These are phyloP conservation scores for Lasiosphaeriaceae sp. DNA, from an alignment of 495 filamentous ascomycete species.

Conservation along the genomic window DNA sequence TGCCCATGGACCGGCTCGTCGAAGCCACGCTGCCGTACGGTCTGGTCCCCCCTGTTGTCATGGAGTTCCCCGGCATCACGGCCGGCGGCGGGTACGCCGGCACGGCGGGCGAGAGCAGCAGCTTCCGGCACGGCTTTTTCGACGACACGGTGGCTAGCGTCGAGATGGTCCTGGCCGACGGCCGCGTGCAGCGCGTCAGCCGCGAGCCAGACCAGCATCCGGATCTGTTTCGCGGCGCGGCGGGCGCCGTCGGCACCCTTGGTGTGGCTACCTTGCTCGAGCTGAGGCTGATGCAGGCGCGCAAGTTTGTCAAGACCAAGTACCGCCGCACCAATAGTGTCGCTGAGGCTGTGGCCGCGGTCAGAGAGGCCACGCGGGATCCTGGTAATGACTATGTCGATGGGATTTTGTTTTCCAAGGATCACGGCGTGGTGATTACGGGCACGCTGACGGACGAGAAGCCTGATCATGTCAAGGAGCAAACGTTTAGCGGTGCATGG, in stretches of 20 bases:
- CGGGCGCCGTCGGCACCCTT: constrained; percentile 54
- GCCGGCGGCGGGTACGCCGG: constrained; percentile 60
- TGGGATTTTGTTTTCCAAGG: constrained; percentile 47
- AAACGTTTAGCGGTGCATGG: constrained; percentile 42
- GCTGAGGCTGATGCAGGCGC: constrained; percentile 49
- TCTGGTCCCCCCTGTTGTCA: constrained; percentile 54
- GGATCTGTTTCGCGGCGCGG: constrained; percentile 54
- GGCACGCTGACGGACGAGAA: constrained; percentile 47
- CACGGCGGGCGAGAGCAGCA: constrained; percentile 56
- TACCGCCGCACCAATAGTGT: constrained; percentile 48
- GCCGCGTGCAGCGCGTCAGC: constrained; percentile 38
- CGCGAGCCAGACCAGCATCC: constrained; percentile 31
- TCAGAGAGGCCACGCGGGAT: constrained; percentile 27
- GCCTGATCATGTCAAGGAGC: constrained; percentile 22
- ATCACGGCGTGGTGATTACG: constrained; percentile 50
- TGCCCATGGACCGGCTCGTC: constrained; percentile 61
- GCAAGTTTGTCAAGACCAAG: constrained; percentile 51
- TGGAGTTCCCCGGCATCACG: constrained; percentile 64
- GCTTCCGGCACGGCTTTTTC: constrained; percentile 58
- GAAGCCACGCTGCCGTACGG: constrained; percentile 48
- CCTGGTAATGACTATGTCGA: constrained; percentile 40
- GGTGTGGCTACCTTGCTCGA: constrained; percentile 55
- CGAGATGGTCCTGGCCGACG: constrained; percentile 59
- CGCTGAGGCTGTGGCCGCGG: constrained; percentile 34
- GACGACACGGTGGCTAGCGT: constrained; percentile 49